Evolutionary conservation across 768 basidiomycete species (phyloP), one percentile per base, ranked within the genome.

Genomic region (Termitomyces sp.): DNA sequence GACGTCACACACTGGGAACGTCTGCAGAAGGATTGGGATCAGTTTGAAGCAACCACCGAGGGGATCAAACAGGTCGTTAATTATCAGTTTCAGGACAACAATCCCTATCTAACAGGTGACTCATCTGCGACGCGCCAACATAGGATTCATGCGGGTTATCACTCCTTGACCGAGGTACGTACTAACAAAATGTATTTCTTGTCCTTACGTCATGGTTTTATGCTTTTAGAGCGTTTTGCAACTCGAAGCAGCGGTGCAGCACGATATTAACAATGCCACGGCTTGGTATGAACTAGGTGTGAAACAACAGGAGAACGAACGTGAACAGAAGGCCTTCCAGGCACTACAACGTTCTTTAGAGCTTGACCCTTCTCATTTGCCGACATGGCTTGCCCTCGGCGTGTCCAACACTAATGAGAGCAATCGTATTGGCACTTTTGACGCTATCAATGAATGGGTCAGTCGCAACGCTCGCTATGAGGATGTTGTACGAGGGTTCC

Each of bases 261-360:
- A 80, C 42, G 82, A 94, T 65, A 85, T 88, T 61, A 74, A 70
- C 9, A 82, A 90, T 65, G 85, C 90, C 4, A 63, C 73, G 37
- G 88, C 87, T 9, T 99, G 97, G 97, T 95, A 83, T 68, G 84
- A 89, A 63, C 86, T 98, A 52, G 97, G 97, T 27, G 87, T 99
- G 51, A 95, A 92, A 72, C 97, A 98, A 68, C 97, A 99, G 72
- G 95, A 97, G 73, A 97, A 95, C 69, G 97, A 99, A 71, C 86
- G 95, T 16, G 97, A 99, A 73, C 80, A 82, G 8, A 88, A 93
- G 65, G 97, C 97, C 4, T 82, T 98, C 44, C 81, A 86, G 56
- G 97, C 97, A 2, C 81, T 99, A 20, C 76, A 81, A 51, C 88
- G 87, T 57, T 88, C 94, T 11, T 75, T 94, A 53, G 85, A 90